A percentile compares a stretch with the other conserved stretches of the same genome.
Evolutionary conservation across 169 alveolate genomes (phyloP).

Genomic region (Plasmodium sp.): DNA sequence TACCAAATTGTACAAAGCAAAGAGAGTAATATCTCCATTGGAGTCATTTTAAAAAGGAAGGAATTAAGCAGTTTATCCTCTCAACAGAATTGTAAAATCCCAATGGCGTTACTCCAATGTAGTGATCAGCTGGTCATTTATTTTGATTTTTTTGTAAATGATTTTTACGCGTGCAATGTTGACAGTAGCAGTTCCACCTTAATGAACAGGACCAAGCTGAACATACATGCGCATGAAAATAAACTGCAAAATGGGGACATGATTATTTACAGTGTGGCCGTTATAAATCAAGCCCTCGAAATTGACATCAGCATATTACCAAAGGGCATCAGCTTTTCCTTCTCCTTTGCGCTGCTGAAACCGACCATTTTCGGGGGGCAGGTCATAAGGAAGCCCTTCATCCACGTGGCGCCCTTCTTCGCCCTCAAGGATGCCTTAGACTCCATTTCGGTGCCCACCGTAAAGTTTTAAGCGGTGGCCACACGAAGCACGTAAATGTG

Average conservation of each 20-base stretch:
- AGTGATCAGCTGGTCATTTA: conserved; percentile 28
- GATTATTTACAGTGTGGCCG: conserved; percentile 23
- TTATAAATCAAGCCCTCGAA: conserved; percentile 35
- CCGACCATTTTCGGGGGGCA: conserved; percentile 44
- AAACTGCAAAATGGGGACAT: conserved; percentile 29
- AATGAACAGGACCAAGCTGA: conserved; percentile 56
- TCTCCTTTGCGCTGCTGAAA: conserved; percentile 32
- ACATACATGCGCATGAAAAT: conserved; percentile 67
- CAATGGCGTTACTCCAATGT: background rate
- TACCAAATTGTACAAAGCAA: conserved; percentile 41
- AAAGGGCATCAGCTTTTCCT: conserved; percentile 22
- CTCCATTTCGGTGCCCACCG: conserved; percentile 36
- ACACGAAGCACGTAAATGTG: background rate
- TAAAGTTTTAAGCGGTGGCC: conserved; percentile 4
- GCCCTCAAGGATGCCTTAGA: conserved; percentile 56
- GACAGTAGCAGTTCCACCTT: conserved; percentile 12
- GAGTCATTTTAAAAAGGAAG: conserved; percentile 28
- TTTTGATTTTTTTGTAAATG: conserved; percentile 70
- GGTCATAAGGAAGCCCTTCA: conserved; percentile 57
- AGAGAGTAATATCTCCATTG: conserved; percentile 54
- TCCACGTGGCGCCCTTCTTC: conserved; percentile 54
- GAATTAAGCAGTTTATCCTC: conserved; percentile 2
- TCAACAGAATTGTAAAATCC: conserved; percentile 31
- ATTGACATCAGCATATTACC: conserved; percentile 32
- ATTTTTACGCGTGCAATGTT: conserved; percentile 62